Conservation (phyloP, 2,329 filamentous ascomycete genomes). For the Talaromyces amestolkiae region DNA sequence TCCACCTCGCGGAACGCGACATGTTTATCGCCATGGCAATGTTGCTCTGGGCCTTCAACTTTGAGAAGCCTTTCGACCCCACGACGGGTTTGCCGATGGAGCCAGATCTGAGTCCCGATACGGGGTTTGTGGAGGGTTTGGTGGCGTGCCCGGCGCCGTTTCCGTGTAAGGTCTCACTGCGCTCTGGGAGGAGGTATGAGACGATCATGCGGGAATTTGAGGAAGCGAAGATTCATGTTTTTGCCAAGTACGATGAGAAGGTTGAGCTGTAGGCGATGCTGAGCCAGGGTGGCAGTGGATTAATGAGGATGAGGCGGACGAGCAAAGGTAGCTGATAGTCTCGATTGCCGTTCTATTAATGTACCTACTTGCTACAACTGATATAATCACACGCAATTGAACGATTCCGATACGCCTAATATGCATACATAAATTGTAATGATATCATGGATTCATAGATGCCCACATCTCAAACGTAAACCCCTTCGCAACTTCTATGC, state of each 20-base stretch:
- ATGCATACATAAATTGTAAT: background rate
- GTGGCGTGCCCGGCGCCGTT: constrained; percentile 35
- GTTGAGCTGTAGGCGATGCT: background rate
- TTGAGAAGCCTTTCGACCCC: constrained; percentile 50
- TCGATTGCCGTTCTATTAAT: background rate
- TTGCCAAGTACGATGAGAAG: constrained; percentile 23
- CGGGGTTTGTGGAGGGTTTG: constrained; percentile 35
- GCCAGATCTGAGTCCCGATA: constrained; percentile 24
- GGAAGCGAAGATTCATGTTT: constrained; percentile 27
- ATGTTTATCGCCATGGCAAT: constrained; percentile 49
- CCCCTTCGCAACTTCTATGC: constrained; percentile 39
- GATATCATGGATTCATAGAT: background rate
- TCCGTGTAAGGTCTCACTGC: constrained; percentile 29
- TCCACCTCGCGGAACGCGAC: constrained; percentile 54
- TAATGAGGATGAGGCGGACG: background rate
- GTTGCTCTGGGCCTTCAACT: constrained; percentile 52
- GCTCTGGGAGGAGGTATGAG: constrained; percentile 31
- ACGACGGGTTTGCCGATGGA: constrained; percentile 46
- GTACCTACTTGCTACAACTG: background rate
- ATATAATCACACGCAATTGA: background rate
- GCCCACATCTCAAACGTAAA: constrained; percentile 40
- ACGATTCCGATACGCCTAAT: background rate
- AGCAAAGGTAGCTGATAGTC: background rate
- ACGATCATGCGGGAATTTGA: constrained; percentile 34
- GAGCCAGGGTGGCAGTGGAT: background rate